Base-by-base conservation (phyloP, 179 eudicot species). In the Spergularia azorica region DNA sequence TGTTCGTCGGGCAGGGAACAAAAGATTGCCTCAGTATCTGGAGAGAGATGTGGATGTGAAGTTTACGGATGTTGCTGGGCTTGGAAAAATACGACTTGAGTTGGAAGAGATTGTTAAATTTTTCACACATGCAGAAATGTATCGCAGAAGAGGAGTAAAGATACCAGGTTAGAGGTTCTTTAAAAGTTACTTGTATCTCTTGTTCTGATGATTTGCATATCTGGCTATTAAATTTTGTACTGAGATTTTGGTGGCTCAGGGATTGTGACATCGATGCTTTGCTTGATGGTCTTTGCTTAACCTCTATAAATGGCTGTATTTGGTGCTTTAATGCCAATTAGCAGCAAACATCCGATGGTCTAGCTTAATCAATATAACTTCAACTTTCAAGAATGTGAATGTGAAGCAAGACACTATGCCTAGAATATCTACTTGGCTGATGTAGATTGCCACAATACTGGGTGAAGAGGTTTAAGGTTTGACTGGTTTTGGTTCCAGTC, bases 11-110 rank as follows among this genome's bases (percentile, higher is more conserved):
- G 94, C 89, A 38, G 85, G 76, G 13, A 82, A 64, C 61, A 83
- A 62, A 79, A 90, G 88, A 69, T 82, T 87, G 61, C 95, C 98
- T 9, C 95, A 94, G 69, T 94, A 86, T 79, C 76, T 92, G 79
- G 97, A 94, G 75, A 89, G 86, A 79, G 97, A 88, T 72, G 85
- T 88, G 7, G 96, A 94, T 82, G 98, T 94, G 82, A 92, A 94
- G 87, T 94, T 94, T 83, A n/a, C 95, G 18, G 98, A 94, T 89
- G 98, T 94, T 79, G 98, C 98, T 1, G 98, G 98, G 77, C 97
- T 94, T 67, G 98, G 98, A 67, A 94, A 94, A 83, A 94, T 94
- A 76, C 78, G 97, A 59, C 83, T 89, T 72, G 98, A 94, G 87
- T 91, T 94, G 73, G 98, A 94, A 87, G 98, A 94, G 90, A 87